Evolutionary conservation across 768 basidiomycete genomes (phyloP).

Genomic region (Leucosporidium yakuticum): DNA sequence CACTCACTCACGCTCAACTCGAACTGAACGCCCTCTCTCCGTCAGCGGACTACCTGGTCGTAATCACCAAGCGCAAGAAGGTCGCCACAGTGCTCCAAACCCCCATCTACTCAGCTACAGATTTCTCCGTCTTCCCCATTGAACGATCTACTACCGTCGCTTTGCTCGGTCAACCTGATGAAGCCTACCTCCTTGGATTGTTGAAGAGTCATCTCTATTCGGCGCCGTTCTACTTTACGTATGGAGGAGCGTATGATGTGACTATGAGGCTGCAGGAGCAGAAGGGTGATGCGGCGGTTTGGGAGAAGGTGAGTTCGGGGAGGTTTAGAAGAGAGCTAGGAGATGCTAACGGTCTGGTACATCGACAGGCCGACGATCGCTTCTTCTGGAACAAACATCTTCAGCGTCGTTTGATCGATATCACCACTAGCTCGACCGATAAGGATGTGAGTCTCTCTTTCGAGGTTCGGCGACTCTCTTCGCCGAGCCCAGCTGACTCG

Average conservation of each 20-base stretch:
- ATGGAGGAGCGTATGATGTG: slow-evolving; percentile 66
- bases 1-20: background rate
- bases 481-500: background rate
- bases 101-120: slow-evolving; percentile 79
- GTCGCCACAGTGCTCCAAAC: slow-evolving; percentile 73
- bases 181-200: slow-evolving; percentile 77
- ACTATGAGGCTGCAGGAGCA: slow-evolving; percentile 82
- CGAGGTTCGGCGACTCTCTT: no score
- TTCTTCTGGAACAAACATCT: slow-evolving; percentile 96
- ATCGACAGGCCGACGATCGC: slow-evolving; percentile 72
- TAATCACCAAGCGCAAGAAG: slow-evolving; percentile 75
- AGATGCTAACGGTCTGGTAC: slow-evolving; percentile 3
- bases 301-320: slow-evolving; percentile 63
- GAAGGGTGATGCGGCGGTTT: slow-evolving; percentile 58
- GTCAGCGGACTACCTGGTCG: slow-evolving; percentile 84
- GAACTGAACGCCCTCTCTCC: background rate
- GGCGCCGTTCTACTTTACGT: slow-evolving; percentile 83
- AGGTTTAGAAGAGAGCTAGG: background rate
- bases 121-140: slow-evolving; percentile 85
- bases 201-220: slow-evolving; percentile 73
- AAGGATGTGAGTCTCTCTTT: slow-evolving; percentile 56
- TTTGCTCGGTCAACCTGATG: slow-evolving; percentile 70
- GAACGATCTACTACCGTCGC: slow-evolving; percentile 60
- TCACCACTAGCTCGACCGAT: slow-evolving; percentile 50
- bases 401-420: slow-evolving; percentile 59